Base-by-base conservation (phyloP, 805 yeast genomes). In the Barnettozyma siamensis region DNA sequence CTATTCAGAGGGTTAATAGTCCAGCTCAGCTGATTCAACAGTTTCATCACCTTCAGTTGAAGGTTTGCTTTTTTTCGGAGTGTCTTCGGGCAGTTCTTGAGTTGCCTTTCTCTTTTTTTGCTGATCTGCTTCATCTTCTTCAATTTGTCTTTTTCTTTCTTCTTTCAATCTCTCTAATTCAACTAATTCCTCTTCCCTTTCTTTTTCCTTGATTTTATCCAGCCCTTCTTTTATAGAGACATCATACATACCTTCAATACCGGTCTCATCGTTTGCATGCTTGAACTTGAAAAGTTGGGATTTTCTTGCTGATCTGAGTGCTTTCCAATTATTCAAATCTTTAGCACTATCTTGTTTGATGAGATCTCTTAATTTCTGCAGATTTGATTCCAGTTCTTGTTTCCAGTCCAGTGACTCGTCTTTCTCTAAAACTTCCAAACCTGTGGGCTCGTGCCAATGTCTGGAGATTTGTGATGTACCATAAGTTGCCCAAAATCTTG, bases 391-490 rank as follows among this genome's bases (percentile, higher is more conserved):
- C 21, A 42, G 28, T 27, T 46, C 44, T 12, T 33, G 30, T 7
- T 31, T 13, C 19, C 39, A 40, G 32, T 44, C 21, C 17, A 17
- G 12, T 35, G 33, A 35, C 26, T 30, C n/a, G 12, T 40, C 39
- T n/a, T 48, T 54, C 29, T 43, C 33, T 27, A 70, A 53, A n/a
- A 45, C 32, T 2, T 60, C 60, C 13, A 72, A 35, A 0, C 76
- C 78, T 3, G 70, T 66, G 10, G 50, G 46, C 5, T 59, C 58
- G 37, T 63, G 67, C 75, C 73, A 70, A 19, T 59, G 55, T 20
- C 53, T 51, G 2, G 65, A 63, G 30, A 57, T 47, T 35, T 42
- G 50, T 7, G 41, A 19, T 3, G 57, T 50, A 15, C 60, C 60
- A 31, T 42, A 47, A 6, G 33, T 12, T 9, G 59, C 57, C 56